These are phyloP conservation scores for Acer saccharum DNA, from an alignment of 345 rosid genomes.

Conservation along the genomic window DNA sequence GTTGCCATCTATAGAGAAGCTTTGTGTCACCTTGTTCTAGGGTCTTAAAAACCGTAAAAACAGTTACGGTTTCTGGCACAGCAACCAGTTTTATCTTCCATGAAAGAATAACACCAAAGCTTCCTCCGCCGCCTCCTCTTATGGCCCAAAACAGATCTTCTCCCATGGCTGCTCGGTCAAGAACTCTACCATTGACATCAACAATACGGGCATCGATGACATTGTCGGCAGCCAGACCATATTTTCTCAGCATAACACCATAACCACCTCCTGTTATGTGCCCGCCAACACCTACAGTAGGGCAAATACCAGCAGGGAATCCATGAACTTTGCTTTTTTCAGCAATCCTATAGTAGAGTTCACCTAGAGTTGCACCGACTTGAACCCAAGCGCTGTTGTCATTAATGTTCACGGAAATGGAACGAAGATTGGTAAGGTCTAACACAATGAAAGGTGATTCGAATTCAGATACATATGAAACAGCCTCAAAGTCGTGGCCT, in stretches of 20 bases:
- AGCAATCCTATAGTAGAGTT: neutral
- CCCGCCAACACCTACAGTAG: neutral
- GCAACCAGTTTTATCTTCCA: conserved; percentile 70
- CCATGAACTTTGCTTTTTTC: neutral
- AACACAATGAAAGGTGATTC: neutral
- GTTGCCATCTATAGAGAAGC: neutral
- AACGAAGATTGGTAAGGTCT: neutral
- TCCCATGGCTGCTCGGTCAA: neutral
- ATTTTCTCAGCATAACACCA: neutral
- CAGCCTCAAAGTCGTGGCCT: neutral
- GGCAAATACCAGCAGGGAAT: neutral
- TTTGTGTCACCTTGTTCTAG: neutral
- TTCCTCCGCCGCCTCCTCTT: neutral
- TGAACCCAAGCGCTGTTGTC: neutral
- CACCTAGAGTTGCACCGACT: neutral
- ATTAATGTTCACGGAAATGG: neutral
- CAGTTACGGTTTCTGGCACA: conserved; percentile 51
- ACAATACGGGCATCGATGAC: neutral
- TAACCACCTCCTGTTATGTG: neutral
- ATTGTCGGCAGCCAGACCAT: neutral
- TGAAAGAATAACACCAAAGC: conserved; percentile 32
- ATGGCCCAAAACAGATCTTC: neutral
- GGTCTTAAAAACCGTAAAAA: neutral
- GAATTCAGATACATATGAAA: neutral
- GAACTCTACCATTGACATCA: neutral